Evolutionary conservation across 257 asterid genomes (phyloP), one percentile per base, ranked within the genome.

Genomic region (Hygrophila difformis): DNA sequence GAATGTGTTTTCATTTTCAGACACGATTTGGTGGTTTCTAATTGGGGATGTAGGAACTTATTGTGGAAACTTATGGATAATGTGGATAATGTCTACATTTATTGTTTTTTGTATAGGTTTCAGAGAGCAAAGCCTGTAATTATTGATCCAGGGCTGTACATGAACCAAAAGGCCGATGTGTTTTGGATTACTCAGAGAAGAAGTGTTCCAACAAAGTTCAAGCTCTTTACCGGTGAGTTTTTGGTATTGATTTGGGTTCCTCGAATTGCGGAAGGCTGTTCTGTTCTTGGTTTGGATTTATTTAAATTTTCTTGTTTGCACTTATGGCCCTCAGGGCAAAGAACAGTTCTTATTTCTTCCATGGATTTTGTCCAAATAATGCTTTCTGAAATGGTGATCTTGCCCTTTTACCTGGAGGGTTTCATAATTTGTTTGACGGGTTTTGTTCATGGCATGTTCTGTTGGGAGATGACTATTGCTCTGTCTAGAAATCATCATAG

Each of bases 181-280:
- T 83, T 80, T 67, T 87, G 97, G 97, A 78, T 87, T 58, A 87
- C 94, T 3, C 95, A 87, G 60, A 56, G 91, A 57, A 73, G 97
- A 71, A 87, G 97, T 57, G 97, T 87, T 49, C 94, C 97, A 1
- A 87, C 97, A 1, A 89, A 87, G 34, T 87, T 80, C 60, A 87
- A 77, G 54, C 87, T 87, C 50, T 87, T 80, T 54, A 87, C 93
- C 41, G 95, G 97, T 83, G 44, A 35, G 69, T 36, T 63, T 58
- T 58, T 43, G 43, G 36, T 34, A 11, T 36, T 53, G 16, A 18
- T 24, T 33, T 58, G 10, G 38, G 24, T 52, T 43, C 18, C 18
- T 59, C 45, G 47, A 40, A 15, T 37, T 37, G 19, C 23, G 24
- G 45, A 10, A 33, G n/a, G n/a, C 6, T 52, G 41, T 18, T 3